phyloP scores from a whole-genome alignment of 2,329 filamentous ascomycete species.

The Penicillium sclerotiorum region DNA sequence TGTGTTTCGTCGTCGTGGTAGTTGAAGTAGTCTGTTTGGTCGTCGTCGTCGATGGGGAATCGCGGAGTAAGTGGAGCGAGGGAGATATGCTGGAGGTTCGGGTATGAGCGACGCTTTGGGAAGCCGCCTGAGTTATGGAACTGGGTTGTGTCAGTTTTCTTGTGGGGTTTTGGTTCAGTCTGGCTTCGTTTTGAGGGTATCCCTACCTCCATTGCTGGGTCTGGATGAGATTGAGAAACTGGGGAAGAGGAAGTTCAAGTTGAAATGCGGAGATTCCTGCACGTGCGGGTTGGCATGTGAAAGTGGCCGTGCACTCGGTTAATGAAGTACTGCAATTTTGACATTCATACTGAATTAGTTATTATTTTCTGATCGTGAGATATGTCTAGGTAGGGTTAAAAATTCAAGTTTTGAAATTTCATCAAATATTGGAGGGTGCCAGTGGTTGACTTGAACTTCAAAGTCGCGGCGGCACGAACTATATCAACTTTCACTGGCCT shows the following conservation, averaged over 20 bases:
- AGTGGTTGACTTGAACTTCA: no score
- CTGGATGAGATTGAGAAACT: conserved; percentile 4
- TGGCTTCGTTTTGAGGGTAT: no score
- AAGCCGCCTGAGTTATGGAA: conserved; percentile 33
- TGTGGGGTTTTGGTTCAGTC: no score
- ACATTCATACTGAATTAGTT: no score
- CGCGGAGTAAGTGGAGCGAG: conserved; percentile 61
- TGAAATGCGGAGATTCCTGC: conserved; percentile 27
- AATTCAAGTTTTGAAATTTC: no score
- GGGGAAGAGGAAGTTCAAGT: conserved; percentile 2
- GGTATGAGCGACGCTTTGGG: conserved; percentile 57
- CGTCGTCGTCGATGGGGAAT: conserved; percentile 55
- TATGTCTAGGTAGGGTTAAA: no score
- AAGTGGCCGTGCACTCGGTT: conserved; percentile 17
- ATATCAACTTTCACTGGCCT: no score
- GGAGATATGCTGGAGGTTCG: conserved; percentile 62
- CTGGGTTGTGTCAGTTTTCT: no score
- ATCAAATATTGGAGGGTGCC: no score
- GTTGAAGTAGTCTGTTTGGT: conserved; percentile 38
- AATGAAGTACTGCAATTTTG: neutral
- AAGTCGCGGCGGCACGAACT: no score
- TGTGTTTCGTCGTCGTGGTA: conserved; percentile 16
- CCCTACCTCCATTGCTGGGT: conserved; percentile 29
- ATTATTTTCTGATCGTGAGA: no score
- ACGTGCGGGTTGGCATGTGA: conserved; percentile 28